Conservation (phyloP, 176 grass and related monocot species). For the Rhipidocladum racemiflorum region DNA sequence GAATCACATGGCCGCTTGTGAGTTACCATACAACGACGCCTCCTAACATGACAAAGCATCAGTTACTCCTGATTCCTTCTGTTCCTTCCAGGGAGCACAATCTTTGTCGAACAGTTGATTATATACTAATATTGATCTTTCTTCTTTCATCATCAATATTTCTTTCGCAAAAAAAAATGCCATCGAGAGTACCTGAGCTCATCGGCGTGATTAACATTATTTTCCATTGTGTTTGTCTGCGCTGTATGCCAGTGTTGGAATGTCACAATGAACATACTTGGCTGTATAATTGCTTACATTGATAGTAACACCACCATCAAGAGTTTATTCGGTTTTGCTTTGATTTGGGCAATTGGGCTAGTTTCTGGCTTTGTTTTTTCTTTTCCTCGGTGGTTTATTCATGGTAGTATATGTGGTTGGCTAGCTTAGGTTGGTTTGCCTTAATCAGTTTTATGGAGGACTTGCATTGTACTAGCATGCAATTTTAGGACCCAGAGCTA, state of each 20-base stretch:
- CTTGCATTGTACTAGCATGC: too few species aligned
- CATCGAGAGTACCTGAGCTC: background rate
- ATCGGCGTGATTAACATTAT: background rate
- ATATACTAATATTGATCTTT: background rate
- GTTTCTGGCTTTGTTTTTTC: too few species aligned
- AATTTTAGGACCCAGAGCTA: too few species aligned
- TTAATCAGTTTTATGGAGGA: too few species aligned
- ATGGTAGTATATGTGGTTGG: too few species aligned
- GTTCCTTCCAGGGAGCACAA: too few species aligned
- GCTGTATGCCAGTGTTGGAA: background rate
- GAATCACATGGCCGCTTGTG: constrained; percentile 67
- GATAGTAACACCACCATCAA: background rate
- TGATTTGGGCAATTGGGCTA: too few species aligned
- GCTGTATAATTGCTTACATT: background rate
- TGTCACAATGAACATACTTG: background rate
- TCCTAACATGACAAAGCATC: constrained; percentile 4
- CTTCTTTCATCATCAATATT: background rate
- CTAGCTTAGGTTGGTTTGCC: too few species aligned
- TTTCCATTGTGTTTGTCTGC: background rate
- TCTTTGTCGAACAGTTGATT: background rate
- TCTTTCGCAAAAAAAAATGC: background rate
- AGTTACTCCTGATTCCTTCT: background rate
- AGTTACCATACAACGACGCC: constrained; percentile 53
- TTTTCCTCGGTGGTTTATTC: too few species aligned
- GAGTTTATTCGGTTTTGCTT: too few species aligned